Evolutionary conservation across 345 rosid genomes (phyloP).

Genomic region (Bruguiera gymnorhiza): DNA sequence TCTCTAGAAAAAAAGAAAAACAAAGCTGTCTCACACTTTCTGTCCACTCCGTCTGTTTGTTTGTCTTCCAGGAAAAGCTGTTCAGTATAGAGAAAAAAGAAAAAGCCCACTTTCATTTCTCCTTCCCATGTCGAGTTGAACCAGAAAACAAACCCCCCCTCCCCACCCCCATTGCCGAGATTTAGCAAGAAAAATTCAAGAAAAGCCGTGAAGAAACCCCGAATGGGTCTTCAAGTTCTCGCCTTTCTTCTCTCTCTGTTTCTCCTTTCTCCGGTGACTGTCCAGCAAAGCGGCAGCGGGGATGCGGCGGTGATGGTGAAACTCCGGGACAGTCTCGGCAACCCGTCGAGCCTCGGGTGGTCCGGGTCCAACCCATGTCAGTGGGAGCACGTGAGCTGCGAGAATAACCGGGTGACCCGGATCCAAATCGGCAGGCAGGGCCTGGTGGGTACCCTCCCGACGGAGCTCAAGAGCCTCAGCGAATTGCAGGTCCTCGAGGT

Average conservation of each 20-base stretch:
- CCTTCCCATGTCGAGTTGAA: background rate
- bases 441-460: slow-evolving; percentile 51
- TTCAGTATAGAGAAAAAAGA: too few species aligned
- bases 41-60: background rate
- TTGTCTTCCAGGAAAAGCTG: too few species aligned
- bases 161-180: background rate
- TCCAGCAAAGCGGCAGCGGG: slow-evolving; percentile 1
- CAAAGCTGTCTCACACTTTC: background rate
- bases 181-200: background rate
- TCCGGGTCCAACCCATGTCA: slow-evolving; percentile 58
- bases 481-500: slow-evolving; percentile 44
- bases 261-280: background rate
- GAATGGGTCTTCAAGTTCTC: background rate
- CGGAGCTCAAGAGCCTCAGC: slow-evolving; percentile 47
- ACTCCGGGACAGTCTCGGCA: slow-evolving; percentile 16
- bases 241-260: background rate
- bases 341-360: slow-evolving; percentile 44
- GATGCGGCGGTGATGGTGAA: slow-evolving; percentile 26
- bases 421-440: slow-evolving; percentile 54
- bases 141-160: background rate
- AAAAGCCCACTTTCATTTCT: background rate
- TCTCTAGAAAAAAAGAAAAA: background rate
- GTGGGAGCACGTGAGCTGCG: slow-evolving; percentile 48
- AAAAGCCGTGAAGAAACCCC: background rate
- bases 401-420: slow-evolving; percentile 32